A percentile compares a stretch with the other conserved stretches of the same genome.
These are phyloP conservation scores for Sphaerulina populicola DNA, from an alignment of 2,329 filamentous ascomycete genomes.

Conservation along the genomic window DNA sequence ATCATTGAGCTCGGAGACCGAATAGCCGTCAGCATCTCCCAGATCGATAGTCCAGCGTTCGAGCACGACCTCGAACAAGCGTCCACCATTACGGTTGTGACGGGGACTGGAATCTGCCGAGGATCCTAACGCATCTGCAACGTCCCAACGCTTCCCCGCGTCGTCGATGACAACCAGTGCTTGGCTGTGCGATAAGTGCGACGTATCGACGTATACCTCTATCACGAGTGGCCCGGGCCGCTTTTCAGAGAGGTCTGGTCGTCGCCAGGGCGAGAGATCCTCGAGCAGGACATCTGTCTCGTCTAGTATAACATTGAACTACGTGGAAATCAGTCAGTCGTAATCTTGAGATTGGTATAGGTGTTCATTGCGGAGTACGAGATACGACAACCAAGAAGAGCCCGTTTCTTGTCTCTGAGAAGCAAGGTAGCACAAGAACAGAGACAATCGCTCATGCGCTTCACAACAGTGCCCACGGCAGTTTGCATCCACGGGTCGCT, in stretches of 20 bases:
- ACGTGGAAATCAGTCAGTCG: constrained; percentile 1
- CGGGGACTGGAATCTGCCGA: constrained; percentile 43
- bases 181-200: constrained; percentile 71
- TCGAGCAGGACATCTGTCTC: constrained; percentile 83
- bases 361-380: constrained; percentile 1
- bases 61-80: constrained; percentile 64
- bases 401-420: not conserved
- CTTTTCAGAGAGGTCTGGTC: constrained; percentile 65
- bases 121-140: constrained; percentile 68
- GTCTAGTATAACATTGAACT: constrained; percentile 94
- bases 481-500: not conserved
- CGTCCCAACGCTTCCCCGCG: constrained; percentile 85
- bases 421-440: not conserved
- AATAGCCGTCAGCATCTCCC: constrained; percentile 51
- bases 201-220: constrained; percentile 64
- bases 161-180: constrained; percentile 83
- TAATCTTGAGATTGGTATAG: not conserved
- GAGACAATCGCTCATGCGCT: not conserved
- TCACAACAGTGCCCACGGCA: not conserved
- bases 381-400: not conserved
- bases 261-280: constrained; percentile 73
- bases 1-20: constrained; percentile 48
- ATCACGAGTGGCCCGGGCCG: constrained; percentile 77
- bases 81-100: constrained; percentile 38
- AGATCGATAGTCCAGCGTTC: constrained; percentile 88